phyloP scores from a whole-genome alignment of 768 basidiomycete genomes.

The Kwoniella sp. region DNA sequence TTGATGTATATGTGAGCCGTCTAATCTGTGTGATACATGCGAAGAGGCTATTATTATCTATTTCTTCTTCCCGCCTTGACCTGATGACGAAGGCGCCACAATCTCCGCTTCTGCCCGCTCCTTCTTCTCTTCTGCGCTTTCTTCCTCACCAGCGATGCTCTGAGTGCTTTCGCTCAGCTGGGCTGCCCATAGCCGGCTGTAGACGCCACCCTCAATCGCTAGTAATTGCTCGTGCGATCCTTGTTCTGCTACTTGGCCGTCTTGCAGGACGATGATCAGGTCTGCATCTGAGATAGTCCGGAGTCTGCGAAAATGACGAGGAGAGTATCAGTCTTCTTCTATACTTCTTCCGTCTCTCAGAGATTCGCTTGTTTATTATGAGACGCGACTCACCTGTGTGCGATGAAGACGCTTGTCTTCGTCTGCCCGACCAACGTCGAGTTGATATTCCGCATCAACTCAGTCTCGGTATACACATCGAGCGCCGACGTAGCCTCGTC shows the following conservation, averaged over 20 bases:
- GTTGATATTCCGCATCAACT: constrained; percentile 94
- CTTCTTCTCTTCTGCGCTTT: constrained; percentile 19
- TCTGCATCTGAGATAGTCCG: constrained; percentile 61
- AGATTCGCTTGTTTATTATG: constrained; percentile 66
- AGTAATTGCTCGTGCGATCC: constrained; percentile 90
- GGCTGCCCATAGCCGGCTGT: constrained; percentile 56
- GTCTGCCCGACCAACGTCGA: constrained; percentile 70
- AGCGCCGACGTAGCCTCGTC: constrained; percentile 97
- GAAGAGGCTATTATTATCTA: not conserved
- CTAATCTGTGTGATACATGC: not conserved
- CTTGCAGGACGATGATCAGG: constrained; percentile 86
- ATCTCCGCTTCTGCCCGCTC: constrained; percentile 7
- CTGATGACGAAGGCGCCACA: not conserved
- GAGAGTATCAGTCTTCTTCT: constrained; percentile 64
- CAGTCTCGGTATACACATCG: constrained; percentile 91
- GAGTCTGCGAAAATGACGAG: constrained; percentile 8
- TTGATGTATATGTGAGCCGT: not conserved
- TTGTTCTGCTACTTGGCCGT: constrained; percentile 88
- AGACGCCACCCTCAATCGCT: constrained; percentile 61
- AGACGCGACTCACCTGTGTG: constrained; percentile 76
- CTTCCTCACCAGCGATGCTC: constrained; percentile 17
- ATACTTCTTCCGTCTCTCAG: not conserved
- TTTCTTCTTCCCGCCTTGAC: not conserved
- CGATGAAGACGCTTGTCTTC: constrained; percentile 94
- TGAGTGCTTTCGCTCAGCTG: constrained; percentile 51